phyloP scores from a whole-genome alignment of 257 asterid species.

The Capsicum chinense region DNA sequence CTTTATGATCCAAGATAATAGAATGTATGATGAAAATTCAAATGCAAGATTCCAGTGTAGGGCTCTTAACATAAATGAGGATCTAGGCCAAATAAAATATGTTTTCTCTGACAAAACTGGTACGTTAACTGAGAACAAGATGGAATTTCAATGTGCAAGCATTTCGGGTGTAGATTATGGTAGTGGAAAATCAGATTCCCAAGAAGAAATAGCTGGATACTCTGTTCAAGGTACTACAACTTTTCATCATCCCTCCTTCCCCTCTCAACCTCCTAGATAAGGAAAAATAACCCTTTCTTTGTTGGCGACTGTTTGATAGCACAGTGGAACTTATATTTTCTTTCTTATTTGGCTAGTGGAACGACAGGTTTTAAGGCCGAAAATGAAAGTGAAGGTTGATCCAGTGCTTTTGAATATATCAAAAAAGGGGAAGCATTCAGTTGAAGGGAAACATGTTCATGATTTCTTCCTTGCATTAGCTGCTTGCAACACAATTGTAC shows the following conservation, averaged over 20 bases:
- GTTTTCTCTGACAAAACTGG: slow-evolving; percentile 99
- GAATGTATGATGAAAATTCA: slow-evolving; percentile 70
- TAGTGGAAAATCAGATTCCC: slow-evolving; percentile 43
- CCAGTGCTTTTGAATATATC: slow-evolving; percentile 63
- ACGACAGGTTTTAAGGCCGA: slow-evolving; percentile 70
- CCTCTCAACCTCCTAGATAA: not conserved
- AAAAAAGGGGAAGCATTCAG: slow-evolving; percentile 51
- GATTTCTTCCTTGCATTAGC: slow-evolving; percentile 92
- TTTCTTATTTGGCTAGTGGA: slow-evolving; percentile 58
- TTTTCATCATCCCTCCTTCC: slow-evolving; percentile 26
- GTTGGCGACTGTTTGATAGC: not conserved
- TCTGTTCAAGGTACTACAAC: slow-evolving; percentile 61
- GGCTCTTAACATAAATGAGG: slow-evolving; percentile 96
- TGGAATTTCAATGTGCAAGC: slow-evolving; percentile 97
- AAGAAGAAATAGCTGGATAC: slow-evolving; percentile 53
- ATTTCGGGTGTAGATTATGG: slow-evolving; percentile 72
- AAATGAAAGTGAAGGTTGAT: slow-evolving; percentile 75
- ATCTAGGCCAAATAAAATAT: slow-evolving; percentile 95
- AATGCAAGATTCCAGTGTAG: slow-evolving; percentile 93
- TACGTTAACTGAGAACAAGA: slow-evolving; percentile 96
- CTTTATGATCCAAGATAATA: slow-evolving; percentile 78
- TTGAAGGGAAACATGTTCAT: slow-evolving; percentile 57
- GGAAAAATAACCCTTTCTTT: not conserved
- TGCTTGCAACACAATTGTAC: slow-evolving; percentile 98
- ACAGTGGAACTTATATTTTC: slow-evolving; percentile 14